Evolutionary conservation across 2,329 filamentous ascomycete genomes (phyloP).

Genomic region (Shiraia bambusicola): DNA sequence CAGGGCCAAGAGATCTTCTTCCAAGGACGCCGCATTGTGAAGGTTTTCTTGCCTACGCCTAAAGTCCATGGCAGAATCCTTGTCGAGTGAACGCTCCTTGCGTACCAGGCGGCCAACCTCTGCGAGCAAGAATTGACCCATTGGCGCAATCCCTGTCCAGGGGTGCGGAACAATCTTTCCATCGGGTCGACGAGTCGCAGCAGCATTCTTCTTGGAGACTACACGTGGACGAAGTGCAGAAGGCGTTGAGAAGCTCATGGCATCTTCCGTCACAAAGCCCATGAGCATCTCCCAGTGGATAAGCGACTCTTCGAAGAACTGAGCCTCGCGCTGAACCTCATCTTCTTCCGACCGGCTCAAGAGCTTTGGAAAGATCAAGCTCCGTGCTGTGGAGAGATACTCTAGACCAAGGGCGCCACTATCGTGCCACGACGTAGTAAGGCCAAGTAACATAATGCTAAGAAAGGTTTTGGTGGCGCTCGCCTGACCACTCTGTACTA

Average conservation of each 20-base stretch:
- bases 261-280: constrained; percentile 54
- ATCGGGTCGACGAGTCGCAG: constrained; percentile 30
- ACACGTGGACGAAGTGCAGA: constrained; percentile 26
- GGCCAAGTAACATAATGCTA: constrained; percentile 60
- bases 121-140: constrained; percentile 49
- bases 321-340: constrained; percentile 40
- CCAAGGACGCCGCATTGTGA: constrained; percentile 46
- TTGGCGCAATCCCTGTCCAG: constrained; percentile 53
- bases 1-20: constrained; percentile 51
- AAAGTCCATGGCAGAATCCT: constrained; percentile 30
- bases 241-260: constrained; percentile 36
- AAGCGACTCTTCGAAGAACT: constrained; percentile 58
- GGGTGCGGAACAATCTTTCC: constrained; percentile 49
- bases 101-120: constrained; percentile 50
- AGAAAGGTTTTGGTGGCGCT: constrained; percentile 55
- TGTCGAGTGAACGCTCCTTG: constrained; percentile 37
- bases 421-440: constrained; percentile 63
- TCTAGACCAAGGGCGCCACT: constrained; percentile 57
- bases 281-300: constrained; percentile 63
- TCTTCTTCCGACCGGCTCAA: constrained; percentile 36
- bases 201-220: constrained; percentile 20
- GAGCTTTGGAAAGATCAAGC: constrained; percentile 49
- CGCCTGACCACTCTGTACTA: constrained; percentile 46
- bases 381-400: constrained; percentile 53
- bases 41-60: constrained; percentile 38